phyloP scores from a whole-genome alignment of 345 rosid species.

The Moringa oleifera region DNA sequence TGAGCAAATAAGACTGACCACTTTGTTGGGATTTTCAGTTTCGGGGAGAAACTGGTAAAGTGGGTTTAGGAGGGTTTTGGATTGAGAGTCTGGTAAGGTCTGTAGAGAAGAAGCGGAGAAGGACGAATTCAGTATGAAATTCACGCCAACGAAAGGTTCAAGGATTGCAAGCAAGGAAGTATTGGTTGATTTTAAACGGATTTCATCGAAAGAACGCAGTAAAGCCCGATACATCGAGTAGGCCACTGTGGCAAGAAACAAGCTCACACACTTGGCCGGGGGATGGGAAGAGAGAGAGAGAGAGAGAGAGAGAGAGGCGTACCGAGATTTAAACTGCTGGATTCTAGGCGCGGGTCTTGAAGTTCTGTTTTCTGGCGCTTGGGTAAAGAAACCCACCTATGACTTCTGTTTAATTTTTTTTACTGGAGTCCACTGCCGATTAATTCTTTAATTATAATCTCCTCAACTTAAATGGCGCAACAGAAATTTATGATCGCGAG shows the following conservation, averaged over 20 bases:
- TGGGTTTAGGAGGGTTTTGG: conserved; percentile 35
- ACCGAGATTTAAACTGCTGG: no score
- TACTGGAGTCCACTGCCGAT: no score
- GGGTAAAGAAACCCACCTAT: no score
- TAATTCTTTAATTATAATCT: no score
- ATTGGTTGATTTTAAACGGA: not conserved
- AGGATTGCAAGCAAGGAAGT: not conserved
- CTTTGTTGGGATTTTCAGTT: conserved; percentile 53
- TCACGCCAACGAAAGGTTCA: not conserved
- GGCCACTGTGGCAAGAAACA: not conserved
- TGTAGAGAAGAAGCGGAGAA: conserved; percentile 36
- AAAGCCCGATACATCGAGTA: conserved; percentile 22
- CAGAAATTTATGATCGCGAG: no score
- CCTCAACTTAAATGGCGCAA: no score
- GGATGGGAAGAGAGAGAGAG: not conserved
- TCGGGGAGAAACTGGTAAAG: conserved; percentile 52
- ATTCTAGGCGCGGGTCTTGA: no score
- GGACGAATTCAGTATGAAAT: conserved; percentile 1
- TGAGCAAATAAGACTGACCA: conserved; percentile 50
- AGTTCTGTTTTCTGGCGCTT: no score
- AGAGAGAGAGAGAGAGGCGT: not conserved
- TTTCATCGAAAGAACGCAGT: not conserved
- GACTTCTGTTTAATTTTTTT: no score
- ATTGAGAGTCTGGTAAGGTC: conserved; percentile 12
- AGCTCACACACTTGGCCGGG: no score